These are phyloP conservation scores for Saccharum hybrid DNA, from an alignment of 202 grass and related monocot genomes.

Conservation along the genomic window DNA sequence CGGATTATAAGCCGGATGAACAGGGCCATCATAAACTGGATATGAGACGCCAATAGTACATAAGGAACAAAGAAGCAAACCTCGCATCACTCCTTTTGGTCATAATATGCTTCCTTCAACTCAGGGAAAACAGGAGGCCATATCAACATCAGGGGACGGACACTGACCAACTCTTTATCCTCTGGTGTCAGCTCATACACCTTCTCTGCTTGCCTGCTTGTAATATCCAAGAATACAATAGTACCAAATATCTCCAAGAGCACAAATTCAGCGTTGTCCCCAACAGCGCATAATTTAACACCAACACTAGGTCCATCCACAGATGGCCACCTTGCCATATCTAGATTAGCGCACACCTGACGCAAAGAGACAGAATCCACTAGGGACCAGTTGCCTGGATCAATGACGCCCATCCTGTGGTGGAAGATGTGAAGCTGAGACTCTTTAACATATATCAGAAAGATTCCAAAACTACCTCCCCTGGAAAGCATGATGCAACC, in stretches of 20 bases:
- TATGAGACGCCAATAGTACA: not conserved
- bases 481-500: conserved; percentile 34
- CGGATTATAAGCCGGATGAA: no score
- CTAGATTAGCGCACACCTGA: conserved; percentile 2
- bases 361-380: conserved; percentile 27
- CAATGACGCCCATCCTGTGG: not conserved
- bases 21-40: not conserved
- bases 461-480: conserved; percentile 14
- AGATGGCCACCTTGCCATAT: not conserved
- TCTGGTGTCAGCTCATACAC: conserved; percentile 27
- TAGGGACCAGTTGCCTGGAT: conserved; percentile 9
- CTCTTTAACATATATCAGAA: conserved; percentile 26
- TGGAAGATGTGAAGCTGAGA: conserved; percentile 34
- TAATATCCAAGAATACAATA: conserved; percentile 30
- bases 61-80: conserved; percentile 10
- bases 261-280: conserved; percentile 34
- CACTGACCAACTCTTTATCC: not conserved
- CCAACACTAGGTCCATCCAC: not conserved
- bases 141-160: conserved; percentile 14
- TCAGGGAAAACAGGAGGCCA: conserved; percentile 44
- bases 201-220: conserved; percentile 7
- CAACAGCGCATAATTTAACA: not conserved
- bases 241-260: conserved; percentile 23
- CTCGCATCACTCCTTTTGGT: not conserved
- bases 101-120: not conserved